Evolutionary conservation across 2,329 filamentous ascomycete species (phyloP).

Genomic region (Fusarium brevicatenulatum): DNA sequence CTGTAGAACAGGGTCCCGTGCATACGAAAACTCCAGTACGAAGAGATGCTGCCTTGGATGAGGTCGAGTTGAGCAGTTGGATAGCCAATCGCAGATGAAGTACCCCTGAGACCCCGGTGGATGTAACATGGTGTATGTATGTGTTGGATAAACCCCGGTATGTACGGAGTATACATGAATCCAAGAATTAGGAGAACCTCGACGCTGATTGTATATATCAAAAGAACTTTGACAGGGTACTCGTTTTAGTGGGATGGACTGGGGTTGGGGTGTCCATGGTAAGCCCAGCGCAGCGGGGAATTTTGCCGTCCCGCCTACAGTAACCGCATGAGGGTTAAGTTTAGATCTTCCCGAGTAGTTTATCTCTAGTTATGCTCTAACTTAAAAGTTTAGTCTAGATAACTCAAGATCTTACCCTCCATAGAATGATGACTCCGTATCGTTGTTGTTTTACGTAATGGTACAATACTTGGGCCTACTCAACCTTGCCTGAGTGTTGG

Average conservation of each 20-base stretch:
- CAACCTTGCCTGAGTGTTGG: background rate
- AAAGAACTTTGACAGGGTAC: background rate
- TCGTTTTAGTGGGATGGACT: background rate
- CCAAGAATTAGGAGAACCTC: background rate
- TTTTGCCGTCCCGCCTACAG: background rate
- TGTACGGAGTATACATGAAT: background rate
- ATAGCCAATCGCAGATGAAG: background rate
- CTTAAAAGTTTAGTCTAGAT: background rate
- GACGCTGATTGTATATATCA: background rate
- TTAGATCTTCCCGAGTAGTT: background rate
- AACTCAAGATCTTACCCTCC: background rate
- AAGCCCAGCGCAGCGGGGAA: background rate
- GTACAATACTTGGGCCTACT: background rate
- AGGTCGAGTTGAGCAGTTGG: background rate
- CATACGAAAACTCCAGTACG: background rate
- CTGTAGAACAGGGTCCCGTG: background rate
- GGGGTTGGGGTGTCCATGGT: background rate
- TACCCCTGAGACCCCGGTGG: rapidly evolving
- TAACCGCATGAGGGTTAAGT: background rate
- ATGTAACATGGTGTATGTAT: background rate
- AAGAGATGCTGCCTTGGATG: background rate
- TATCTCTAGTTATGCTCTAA: background rate
- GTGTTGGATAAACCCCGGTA: background rate
- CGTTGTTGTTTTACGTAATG: background rate
- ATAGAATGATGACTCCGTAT: background rate